Base-by-base conservation (phyloP, 2,329 filamentous ascomycete species). In the Sporothrix globosa region DNA sequence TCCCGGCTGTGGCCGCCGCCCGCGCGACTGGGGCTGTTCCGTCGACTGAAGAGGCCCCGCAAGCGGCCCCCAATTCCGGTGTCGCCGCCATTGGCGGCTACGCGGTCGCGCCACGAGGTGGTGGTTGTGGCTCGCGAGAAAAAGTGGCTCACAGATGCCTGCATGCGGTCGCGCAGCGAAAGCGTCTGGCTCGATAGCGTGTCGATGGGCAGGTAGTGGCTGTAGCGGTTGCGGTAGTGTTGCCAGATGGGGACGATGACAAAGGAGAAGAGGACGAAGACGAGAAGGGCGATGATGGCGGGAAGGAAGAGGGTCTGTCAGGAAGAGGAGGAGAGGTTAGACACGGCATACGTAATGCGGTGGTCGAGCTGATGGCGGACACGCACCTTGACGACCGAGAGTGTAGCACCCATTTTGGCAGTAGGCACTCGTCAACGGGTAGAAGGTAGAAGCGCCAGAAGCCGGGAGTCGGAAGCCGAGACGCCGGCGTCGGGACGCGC, bases 131-230 rank as follows among this genome's bases (percentile, higher is more conserved):
- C 19, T 2, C 60, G 44, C 27, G 84, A 74, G 39, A 85, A 74
- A 74, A 80, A 79, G 30, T 78, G 76, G 2, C 78, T 79, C 48
- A 85, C 75, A 14, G 77, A 77, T 67, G 78, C 76, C 73, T 83
- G 82, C 72, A 87, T 75, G 72, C 86, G 82, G 63, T 85, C 80
- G 39, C 88, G 84, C 30, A 89, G 74, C 72, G 87, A 82, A 9
- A 82, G 80, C 6, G 86, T 89, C 67, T 85, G 85, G 67, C 82
- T 85, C 27, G 87, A 86, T 72, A 91, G 87, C 44, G 84, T 82
- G 72, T 91, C 86, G 73, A 93, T 80, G 0, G 91, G 91, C 1
- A 93, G 86, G 77, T 93, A 93, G 72, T 92, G 89, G 76, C 88
- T 86, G 79, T 93, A 93, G 72, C 90, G 88, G 75, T 85, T 85